These are phyloP conservation scores for Serendipita vermifera DNA, from an alignment of 768 basidiomycete genomes.

Conservation along the genomic window DNA sequence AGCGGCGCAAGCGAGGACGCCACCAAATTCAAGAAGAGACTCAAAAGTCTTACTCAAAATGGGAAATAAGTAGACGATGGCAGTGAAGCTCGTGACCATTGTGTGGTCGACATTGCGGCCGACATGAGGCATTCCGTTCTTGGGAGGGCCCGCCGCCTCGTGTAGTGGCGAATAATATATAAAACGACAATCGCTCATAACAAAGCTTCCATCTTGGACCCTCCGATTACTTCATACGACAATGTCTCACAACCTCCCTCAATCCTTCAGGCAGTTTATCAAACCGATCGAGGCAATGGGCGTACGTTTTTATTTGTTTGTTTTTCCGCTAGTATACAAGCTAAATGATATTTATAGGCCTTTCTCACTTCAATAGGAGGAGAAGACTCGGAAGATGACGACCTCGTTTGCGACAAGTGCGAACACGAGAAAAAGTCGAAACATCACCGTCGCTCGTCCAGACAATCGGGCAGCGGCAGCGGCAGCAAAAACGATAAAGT, in stretches of 20 bases:
- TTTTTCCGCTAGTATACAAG: too few relatives aligned
- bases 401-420: background rate
- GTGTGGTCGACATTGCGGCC: too few relatives aligned
- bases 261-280: constrained; percentile 5
- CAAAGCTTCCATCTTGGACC: background rate
- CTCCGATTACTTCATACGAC: too few relatives aligned
- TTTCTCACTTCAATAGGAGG: constrained; percentile 4
- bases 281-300: constrained; percentile 5
- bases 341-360: too few relatives aligned
- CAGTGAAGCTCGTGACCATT: too few relatives aligned
- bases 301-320: background rate
- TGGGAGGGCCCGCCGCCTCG: constrained; percentile 4
- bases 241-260: background rate
- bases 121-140: too few relatives aligned
- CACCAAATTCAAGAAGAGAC: too few relatives aligned
- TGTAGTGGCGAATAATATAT: too few relatives aligned
- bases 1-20: too few relatives aligned
- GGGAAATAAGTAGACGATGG: too few relatives aligned
- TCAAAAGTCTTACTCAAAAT: too few relatives aligned
- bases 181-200: too few relatives aligned
- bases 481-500: background rate
- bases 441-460: background rate
- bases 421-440: background rate
- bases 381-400: constrained; percentile 8
- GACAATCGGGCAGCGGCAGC: background rate